These are phyloP conservation scores for Fistulinella prunicolor DNA, from an alignment of 768 basidiomycete genomes.

Conservation along the genomic window DNA sequence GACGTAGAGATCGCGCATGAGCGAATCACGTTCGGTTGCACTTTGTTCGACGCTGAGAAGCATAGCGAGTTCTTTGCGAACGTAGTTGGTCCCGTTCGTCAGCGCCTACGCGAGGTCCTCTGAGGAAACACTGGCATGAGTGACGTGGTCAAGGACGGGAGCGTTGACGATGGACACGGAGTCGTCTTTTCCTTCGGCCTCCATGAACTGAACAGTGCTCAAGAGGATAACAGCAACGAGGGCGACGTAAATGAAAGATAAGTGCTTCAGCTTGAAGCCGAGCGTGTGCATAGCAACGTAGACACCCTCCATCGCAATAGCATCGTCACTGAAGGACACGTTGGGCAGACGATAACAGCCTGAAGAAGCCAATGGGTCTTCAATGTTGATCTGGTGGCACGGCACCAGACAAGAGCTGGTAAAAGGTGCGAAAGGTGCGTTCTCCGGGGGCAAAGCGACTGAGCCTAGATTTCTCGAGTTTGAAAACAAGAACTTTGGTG, in stretches of 20 bases:
- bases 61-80: conserved; percentile 82
- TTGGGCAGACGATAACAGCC: conserved; percentile 86
- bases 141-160: conserved; percentile 60
- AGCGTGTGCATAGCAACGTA: conserved; percentile 76
- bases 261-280: conserved; percentile 90
- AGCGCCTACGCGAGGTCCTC: conserved; percentile 81
- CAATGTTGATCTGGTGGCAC: conserved; percentile 74
- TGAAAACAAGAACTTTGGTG: conserved; percentile 78
- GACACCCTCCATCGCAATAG: conserved; percentile 78
- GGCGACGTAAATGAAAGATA: conserved; percentile 74
- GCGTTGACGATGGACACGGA: conserved; percentile 54
- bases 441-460: conserved; percentile 75
- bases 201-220: conserved; percentile 76
- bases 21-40: conserved; percentile 68
- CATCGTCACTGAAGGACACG: conserved; percentile 86
- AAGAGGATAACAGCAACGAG: conserved; percentile 79
- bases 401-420: conserved; percentile 86
- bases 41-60: conserved; percentile 75
- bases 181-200: conserved; percentile 63
- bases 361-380: conserved; percentile 80
- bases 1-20: conserved; percentile 81
- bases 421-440: conserved; percentile 87
- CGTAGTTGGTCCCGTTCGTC: conserved; percentile 87
- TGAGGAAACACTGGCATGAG: conserved; percentile 64
- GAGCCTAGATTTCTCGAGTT: conserved; percentile 86